A percentile compares a stretch with the other conserved stretches of the same genome.
These are phyloP conservation scores for Allomyces javanicus DNA, from an alignment of 192 early-diverging fungal genomes.

Conservation along the genomic window DNA sequence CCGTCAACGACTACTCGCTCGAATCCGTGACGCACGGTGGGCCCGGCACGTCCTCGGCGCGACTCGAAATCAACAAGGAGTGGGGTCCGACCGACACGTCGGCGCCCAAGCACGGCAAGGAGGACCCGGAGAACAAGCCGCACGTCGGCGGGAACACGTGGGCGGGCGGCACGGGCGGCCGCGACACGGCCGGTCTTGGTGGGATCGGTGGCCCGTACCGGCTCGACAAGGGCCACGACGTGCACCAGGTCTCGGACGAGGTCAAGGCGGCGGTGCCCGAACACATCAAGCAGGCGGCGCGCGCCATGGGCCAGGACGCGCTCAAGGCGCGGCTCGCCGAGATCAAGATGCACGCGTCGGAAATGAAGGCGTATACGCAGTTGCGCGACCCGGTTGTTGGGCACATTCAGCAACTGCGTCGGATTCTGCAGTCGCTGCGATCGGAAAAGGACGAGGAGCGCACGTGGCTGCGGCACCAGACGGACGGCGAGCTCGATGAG, in stretches of 20 bases:
- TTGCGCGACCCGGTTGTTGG: conserved; percentile 15
- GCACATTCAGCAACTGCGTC: conserved; percentile 20
- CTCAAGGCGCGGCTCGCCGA: conserved; percentile 19
- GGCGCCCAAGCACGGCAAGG: conserved; percentile 20
- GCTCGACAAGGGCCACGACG: conserved; percentile 16
- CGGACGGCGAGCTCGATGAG: conserved; percentile 28
- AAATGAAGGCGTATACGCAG: conserved; percentile 15
- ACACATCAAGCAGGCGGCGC: conserved; percentile 15
- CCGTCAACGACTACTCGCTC: neutral
- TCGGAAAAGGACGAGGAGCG: conserved; percentile 28
- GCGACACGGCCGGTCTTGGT: conserved; percentile 23
- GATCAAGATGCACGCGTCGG: conserved; percentile 21
- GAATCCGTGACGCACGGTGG: neutral
- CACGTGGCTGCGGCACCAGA: conserved; percentile 25
- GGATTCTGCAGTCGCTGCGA: conserved; percentile 20
- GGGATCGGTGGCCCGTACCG: conserved; percentile 24
- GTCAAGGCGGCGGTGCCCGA: conserved; percentile 19
- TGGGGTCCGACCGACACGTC: neutral
- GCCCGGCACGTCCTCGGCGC: neutral
- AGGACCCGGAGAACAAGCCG: conserved; percentile 16
- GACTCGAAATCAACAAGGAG: neutral
- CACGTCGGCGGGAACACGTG: conserved; percentile 22
- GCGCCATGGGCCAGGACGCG: conserved; percentile 18
- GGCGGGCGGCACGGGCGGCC: conserved; percentile 25
- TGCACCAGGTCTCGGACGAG: conserved; percentile 22